Base-by-base conservation (phyloP, 495 filamentous ascomycete species). In the Gamarada debralockiae region DNA sequence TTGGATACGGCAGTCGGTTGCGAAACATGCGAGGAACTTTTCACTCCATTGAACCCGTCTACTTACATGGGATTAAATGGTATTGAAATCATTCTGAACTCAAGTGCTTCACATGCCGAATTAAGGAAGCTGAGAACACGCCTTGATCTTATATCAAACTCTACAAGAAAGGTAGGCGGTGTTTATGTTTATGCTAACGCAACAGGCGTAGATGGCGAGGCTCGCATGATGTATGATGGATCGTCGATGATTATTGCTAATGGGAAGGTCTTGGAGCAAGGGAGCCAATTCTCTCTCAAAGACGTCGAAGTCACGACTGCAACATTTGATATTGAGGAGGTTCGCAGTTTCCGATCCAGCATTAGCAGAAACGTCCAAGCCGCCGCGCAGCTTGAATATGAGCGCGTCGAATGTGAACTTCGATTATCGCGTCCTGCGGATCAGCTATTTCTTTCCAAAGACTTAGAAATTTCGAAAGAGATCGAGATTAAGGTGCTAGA, bases 281-380 rank as follows among this genome's bases (percentile, higher is more conserved):
- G 25, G 14, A 20, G 24, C 4, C 42, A 3, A 86, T 95, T 92
- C 67, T 82, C 75, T 6, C 67, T 96, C 14, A 78, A 82, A 22
- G 90, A 93, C 53, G 86, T 93, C n/a, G 90, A 95, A 61, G 87
- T 95, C 12, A 69, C 89, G 29, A 88, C 83, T 2, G 90, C 90
- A 7, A 90, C 86, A 2, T 75, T 92, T 3, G 90, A 95, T 53
- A 75, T 96, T 3, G 88, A 92, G 61, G 83, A 89, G 51, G 86
- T 92, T 3, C 64, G 85, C 15, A 65, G 68, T 1, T 80, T 70
- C 52, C 70, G 87, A 1, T 75, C 65, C 20, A 56, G 73, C 2
- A 71, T 76, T 23, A 76, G 71, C 10, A 68, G 86, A 7, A 14
- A 20, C 13, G 27, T 37, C 60, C 72, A 74, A 47, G 70, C 70